These are phyloP conservation scores for Geum urbanum DNA, from an alignment of 306 rosid species.

Conservation along the genomic window DNA sequence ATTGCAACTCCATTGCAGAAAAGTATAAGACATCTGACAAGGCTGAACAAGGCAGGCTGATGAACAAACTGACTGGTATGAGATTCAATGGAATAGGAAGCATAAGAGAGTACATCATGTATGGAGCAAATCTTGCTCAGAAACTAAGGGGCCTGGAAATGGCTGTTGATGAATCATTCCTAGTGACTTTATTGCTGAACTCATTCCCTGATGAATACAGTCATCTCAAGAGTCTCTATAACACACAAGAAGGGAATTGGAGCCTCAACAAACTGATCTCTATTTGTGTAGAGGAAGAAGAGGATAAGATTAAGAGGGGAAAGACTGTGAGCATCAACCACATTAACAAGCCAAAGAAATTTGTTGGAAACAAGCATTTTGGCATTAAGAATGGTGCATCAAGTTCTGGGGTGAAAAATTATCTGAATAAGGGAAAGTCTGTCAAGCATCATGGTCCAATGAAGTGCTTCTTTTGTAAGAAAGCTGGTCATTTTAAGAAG, in stretches of 20 bases:
- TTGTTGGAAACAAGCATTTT: background rate
- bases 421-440: background rate
- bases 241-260: background rate
- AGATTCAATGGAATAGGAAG: no score
- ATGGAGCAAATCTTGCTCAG: no score
- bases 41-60: no score
- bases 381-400: background rate
- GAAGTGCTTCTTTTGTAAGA: slow-evolving; percentile 1
- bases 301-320: background rate
- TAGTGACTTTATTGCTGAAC: background rate
- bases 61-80: no score
- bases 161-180: no score
- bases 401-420: background rate
- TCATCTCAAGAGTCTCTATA: background rate
- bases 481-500: background rate
- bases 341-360: background rate
- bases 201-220: background rate
- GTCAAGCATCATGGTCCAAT: background rate
- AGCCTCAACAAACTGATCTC: background rate
- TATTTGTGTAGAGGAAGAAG: background rate
- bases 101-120: no score
- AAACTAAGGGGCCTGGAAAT: no score
- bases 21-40: no score
- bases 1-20: no score
- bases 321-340: background rate